Percentiles rank a stretch among this genome's conserved stretches.
Conservation (phyloP, 1,139 yeast species). For the Sugiyamaella grinbergsii region DNA sequence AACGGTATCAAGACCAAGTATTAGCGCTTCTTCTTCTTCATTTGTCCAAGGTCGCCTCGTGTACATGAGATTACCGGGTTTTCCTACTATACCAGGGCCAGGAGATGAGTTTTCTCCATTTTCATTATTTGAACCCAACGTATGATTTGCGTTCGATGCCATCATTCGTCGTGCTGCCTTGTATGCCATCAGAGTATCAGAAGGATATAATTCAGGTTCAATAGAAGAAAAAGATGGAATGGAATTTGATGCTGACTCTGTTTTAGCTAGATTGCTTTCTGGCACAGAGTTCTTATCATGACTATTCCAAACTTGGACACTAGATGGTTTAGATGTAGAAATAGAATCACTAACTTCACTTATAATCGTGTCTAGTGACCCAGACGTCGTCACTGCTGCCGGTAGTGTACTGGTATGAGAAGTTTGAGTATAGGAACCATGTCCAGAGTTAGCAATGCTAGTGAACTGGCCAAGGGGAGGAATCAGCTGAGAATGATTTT, state of each 20-base stretch:
- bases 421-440: no score
- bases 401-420: constrained; percentile 1
- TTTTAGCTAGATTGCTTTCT: neutral
- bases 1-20: constrained; percentile 70
- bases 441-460: neutral
- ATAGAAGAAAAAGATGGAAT: neutral
- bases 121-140: constrained; percentile 8
- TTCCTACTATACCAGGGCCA: constrained; percentile 14
- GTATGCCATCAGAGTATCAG: constrained; percentile 18
- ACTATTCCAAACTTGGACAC: constrained; percentile 21
- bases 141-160: constrained; percentile 4
- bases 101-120: constrained; percentile 7
- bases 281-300: neutral
- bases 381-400: neutral
- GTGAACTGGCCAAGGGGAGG: constrained; percentile 3
- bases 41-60: constrained; percentile 78
- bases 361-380: neutral
- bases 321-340: constrained; percentile 8
- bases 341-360: neutral
- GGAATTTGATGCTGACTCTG: neutral
- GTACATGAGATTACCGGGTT: constrained; percentile 30
- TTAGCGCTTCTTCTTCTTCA: constrained; percentile 83
- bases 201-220: constrained; percentile 3
- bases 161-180: constrained; percentile 19
- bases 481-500: constrained; percentile 48